phyloP scores from a whole-genome alignment of 108 stramenopile genomes.

The Fragilariopsis cylindrus region DNA sequence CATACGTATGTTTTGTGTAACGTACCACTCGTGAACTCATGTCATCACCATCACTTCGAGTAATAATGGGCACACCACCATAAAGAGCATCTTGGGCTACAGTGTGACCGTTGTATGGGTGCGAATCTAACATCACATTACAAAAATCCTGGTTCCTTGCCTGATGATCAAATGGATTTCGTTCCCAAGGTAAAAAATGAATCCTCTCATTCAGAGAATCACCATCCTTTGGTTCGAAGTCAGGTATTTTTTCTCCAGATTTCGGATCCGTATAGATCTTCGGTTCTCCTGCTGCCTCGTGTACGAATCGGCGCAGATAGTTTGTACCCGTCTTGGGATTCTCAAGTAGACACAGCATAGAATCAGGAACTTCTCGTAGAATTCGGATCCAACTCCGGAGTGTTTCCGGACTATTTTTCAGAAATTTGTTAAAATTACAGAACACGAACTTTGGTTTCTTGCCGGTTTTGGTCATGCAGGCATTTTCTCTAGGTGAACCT shows the following conservation, averaged over 20 bases:
- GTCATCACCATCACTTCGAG: conserved; percentile 81
- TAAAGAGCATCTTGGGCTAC: conserved; percentile 83
- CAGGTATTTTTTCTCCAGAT: conserved; percentile 22
- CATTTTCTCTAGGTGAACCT: conserved; percentile 77
- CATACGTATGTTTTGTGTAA: background rate
- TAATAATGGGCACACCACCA: conserved; percentile 82
- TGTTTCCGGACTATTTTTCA: conserved; percentile 86
- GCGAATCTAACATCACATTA: conserved; percentile 83
- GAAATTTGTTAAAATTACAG: conserved; percentile 87
- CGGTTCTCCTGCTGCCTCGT: conserved; percentile 49
- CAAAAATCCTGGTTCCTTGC: conserved; percentile 74
- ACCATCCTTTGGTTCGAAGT: conserved; percentile 51
- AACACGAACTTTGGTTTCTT: conserved; percentile 63
- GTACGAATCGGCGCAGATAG: conserved; percentile 68
- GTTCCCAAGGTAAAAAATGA: conserved; percentile 79
- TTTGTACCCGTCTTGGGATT: conserved; percentile 63
- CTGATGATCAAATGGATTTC: conserved; percentile 86
- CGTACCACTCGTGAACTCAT: conserved; percentile 74
- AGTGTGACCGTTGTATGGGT: conserved; percentile 88
- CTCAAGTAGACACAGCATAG: conserved; percentile 78
- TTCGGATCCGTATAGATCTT: conserved; percentile 24
- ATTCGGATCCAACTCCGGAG: conserved; percentile 79
- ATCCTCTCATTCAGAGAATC: conserved; percentile 62
- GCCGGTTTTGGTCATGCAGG: conserved; percentile 47
- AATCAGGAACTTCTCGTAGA: conserved; percentile 73